Base-by-base conservation (phyloP, 768 basidiomycete species). In the Gyrodon lividus region DNA sequence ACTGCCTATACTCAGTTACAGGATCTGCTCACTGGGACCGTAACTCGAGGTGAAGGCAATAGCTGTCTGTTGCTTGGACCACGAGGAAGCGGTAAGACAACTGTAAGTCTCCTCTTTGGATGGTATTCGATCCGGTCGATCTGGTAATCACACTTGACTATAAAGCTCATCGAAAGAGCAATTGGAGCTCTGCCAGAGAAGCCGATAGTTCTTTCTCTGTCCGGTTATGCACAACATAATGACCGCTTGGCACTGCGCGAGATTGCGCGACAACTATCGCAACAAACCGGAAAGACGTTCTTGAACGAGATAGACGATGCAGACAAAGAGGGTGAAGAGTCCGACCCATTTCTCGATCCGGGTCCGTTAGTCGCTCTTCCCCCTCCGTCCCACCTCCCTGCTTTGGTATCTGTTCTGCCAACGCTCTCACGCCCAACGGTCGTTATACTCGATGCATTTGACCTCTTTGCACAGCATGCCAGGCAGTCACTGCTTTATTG, bases 401-500 rank as follows among this genome's bases (percentile, higher is more conserved):
- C 83, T 12, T 70, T 93, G 50, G 84, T 93, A 55, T 83, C 87
- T 13, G 68, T 87, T 19, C 75, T 97, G 1, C 85, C 92, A 3
- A 89, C 89, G 0, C 80, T 95, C 4, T 73, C 83, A 10, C 84
- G 86, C n/a, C 84, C 91, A 2, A 86, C 88, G 1, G 65, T 98
- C 42, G 77, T 98, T 33, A 70, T 98, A 37, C 77, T 98, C 1
- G 97, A 99, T 59, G 86, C 86, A 6, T 95, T 98, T 67, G 97
- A 99, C 66, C 78, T 94, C 23, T 99, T 98, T 67, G 86, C 92
- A 2, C 78, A 86, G 14, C 94, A 98, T 67, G 86, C 93, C 10
- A 82, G 97, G 13, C 97, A 99, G 64, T 86, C 92, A 2, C 72
- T 99, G 20, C 79, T 99, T 5, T 99, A 99, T 64, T 98, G 95